Base-by-base conservation (phyloP, 257 asterid species). In the Schizonepeta tenuifolia region DNA sequence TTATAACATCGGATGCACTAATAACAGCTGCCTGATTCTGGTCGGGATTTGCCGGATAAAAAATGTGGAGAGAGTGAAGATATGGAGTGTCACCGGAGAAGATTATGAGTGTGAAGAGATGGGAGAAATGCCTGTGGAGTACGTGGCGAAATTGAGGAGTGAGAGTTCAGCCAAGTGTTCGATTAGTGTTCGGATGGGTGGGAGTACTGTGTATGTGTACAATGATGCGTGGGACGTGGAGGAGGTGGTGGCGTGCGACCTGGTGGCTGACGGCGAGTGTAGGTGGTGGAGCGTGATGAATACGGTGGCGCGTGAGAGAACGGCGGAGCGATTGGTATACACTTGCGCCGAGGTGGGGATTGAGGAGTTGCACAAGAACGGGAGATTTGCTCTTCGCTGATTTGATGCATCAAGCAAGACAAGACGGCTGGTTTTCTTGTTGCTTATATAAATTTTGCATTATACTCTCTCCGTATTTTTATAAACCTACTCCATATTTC, bases 211-310 rank as follows among this genome's bases (percentile, higher is more conserved):
- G 14, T 85, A 85, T 77, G 77, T 87, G 50, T 85, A 83, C 14
- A 75, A 43, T 63, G 75, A 80, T 38, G 49, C 73, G 58, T 67
- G 81, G 75, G 77, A 57, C 51, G 82, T 67, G 83, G 85, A 75
- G 83, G 94, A 78, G 82, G 82, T 86, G 72, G 89, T 88, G 83
- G 91, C 81, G 62, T 87, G 90, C 69, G 93, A 90, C 84, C 9
- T 87, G 57, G 31, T 11, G 8, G 82, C 33, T 10, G 75, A 79
- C 62, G 84, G 82, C 6, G 41, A 74, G 13, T 83, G 93, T 55
- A 56, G 69, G 75, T 90, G 98, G 98, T 78, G 95, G 88, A 75
- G 90, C 74, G 73, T 88, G 82, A 69, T 57, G 64, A 79, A 79
- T 31, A 77, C 28, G 77, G 88, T 46, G 83, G 82, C 71, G 68